Conservation (phyloP, 371 early-diverging fungal species). For the Dichotomocladium elegans region DNA sequence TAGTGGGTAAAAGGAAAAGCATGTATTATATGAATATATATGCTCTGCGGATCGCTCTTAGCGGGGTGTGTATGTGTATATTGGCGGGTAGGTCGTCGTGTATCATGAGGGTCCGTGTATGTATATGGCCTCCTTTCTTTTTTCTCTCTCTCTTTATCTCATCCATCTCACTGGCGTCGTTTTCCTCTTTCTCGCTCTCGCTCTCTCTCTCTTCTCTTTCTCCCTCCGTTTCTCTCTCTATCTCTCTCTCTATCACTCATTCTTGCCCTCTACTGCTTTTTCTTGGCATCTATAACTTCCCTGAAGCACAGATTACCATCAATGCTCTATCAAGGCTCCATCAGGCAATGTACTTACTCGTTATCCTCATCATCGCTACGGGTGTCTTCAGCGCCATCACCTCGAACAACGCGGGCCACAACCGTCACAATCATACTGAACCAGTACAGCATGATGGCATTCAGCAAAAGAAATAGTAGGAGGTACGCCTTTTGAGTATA, state of each 20-base stretch:
- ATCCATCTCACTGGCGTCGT: no score
- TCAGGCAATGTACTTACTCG: constrained; percentile 35
- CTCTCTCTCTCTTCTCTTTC: not conserved
- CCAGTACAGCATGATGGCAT: constrained; percentile 76
- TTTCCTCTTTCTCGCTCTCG: no score
- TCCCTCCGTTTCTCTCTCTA: not conserved
- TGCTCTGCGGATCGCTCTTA: no score
- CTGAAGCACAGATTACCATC: not conserved
- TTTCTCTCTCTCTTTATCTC: no score
- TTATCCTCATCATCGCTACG: constrained; percentile 69
- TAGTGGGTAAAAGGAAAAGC: no score
- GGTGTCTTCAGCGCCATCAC: constrained; percentile 66
- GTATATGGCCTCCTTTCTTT: no score
- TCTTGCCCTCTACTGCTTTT: not conserved
- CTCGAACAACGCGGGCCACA: constrained; percentile 58
- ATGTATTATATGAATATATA: no score
- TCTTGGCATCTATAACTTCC: no score
- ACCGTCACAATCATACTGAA: constrained; percentile 68
- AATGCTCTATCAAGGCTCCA: not conserved
- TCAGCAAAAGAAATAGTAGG: constrained; percentile 53
- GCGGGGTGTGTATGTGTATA: no score
- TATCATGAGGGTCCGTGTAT: no score
- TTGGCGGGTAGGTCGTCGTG: no score
- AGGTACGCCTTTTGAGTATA: constrained; percentile 53
- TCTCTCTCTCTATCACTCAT: not conserved